These are phyloP conservation scores for Anthoceros angustus DNA, from an alignment of 225 moss, liverwort and hornwort species.

Conservation along the genomic window DNA sequence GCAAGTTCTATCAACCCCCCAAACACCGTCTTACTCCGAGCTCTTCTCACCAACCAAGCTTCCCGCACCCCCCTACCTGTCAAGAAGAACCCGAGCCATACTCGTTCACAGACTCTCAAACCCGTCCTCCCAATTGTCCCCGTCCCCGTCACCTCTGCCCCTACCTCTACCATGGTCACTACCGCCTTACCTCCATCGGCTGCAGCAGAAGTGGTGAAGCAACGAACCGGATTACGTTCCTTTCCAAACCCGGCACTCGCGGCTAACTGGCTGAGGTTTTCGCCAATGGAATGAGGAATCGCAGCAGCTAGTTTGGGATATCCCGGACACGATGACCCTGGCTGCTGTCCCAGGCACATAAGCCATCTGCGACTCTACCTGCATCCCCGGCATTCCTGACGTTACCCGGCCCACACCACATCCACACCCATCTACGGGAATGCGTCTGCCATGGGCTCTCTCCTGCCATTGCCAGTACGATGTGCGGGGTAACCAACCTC, in stretches of 20 bases:
- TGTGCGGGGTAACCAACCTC: background rate
- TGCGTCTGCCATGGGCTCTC: background rate
- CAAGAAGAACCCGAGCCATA: slow-evolving; percentile 28
- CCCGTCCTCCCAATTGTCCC: slow-evolving; percentile 20
- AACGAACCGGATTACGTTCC: background rate
- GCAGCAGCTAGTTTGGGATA: background rate
- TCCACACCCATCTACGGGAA: background rate
- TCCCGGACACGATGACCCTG: background rate
- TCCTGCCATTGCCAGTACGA: background rate
- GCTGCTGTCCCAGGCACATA: background rate
- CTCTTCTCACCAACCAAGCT: too few species aligned
- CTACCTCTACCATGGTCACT: too few species aligned
- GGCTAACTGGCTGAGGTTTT: background rate
- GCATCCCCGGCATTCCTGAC: background rate
- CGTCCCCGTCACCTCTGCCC: too few species aligned
- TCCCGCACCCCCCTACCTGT: slow-evolving; percentile 19
- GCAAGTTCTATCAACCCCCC: too few species aligned
- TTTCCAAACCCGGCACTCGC: background rate
- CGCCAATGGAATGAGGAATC: background rate
- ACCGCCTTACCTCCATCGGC: slow-evolving; percentile 1
- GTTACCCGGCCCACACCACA: background rate
- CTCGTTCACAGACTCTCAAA: slow-evolving; percentile 18
- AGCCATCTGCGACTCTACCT: background rate
- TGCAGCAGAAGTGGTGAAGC: background rate
- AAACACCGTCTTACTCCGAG: too few species aligned